phyloP scores from a whole-genome alignment of 257 asterid genomes.

The Lithospermum erythrorhizon region DNA sequence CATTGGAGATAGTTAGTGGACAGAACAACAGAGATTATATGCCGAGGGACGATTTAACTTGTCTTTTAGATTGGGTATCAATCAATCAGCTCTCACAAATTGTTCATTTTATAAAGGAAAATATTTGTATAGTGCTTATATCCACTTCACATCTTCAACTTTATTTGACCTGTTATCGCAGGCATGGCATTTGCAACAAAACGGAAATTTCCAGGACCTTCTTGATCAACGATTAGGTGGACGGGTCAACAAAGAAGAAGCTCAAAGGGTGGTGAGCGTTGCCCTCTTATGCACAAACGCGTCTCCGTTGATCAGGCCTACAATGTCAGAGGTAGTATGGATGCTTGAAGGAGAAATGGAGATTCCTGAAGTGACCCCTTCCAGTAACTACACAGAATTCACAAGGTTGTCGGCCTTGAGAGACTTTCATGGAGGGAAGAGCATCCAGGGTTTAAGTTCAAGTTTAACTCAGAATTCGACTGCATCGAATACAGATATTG shows the following conservation, averaged over 20 bases:
- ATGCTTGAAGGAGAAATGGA: slow-evolving; percentile 15
- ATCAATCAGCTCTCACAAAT: not conserved
- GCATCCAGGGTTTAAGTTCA: not conserved
- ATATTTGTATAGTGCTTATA: too few species aligned
- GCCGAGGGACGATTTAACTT: slow-evolving; percentile 8
- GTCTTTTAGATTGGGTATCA: slow-evolving; percentile 14
- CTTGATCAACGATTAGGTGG: slow-evolving; percentile 13
- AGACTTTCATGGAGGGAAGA: not conserved
- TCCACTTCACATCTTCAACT: not conserved
- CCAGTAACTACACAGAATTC: not conserved
- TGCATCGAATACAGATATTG: not conserved
- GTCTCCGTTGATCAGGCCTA: slow-evolving; percentile 11
- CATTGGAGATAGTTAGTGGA: slow-evolving; percentile 18
- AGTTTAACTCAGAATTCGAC: not conserved
- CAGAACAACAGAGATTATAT: slow-evolving; percentile 1
- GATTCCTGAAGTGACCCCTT: not conserved
- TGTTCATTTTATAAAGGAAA: not conserved
- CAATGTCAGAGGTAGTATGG: slow-evolving; percentile 17
- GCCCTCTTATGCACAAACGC: slow-evolving; percentile 17
- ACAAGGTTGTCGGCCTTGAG: not conserved
- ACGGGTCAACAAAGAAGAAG: slow-evolving; percentile 8
- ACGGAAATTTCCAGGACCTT: slow-evolving; percentile 9
- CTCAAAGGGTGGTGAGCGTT: slow-evolving; percentile 1
- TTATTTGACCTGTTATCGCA: not conserved
- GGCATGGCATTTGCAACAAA: slow-evolving; percentile 7